These are phyloP conservation scores for Calonectria honghensis DNA, from an alignment of 2,329 filamentous ascomycete genomes.

Conservation along the genomic window DNA sequence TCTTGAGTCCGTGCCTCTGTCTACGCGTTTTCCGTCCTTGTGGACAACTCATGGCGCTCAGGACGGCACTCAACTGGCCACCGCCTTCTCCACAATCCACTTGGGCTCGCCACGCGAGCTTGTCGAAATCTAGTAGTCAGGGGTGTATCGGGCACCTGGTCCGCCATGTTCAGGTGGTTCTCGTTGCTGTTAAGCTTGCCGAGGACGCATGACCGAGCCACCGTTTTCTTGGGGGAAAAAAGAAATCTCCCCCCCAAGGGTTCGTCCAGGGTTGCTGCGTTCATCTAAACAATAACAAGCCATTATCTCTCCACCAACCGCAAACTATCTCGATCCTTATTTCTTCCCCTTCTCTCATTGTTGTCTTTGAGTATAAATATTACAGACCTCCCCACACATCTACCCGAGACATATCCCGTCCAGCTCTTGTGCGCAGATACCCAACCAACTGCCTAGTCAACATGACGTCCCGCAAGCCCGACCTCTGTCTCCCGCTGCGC, in stretches of 20 bases:
- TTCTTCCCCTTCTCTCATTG: not conserved
- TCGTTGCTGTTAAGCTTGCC: constrained; percentile 37
- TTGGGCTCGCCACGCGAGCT: constrained; percentile 49
- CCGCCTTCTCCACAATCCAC: constrained; percentile 52
- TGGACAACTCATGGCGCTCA: constrained; percentile 45
- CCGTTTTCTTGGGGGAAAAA: constrained; percentile 36
- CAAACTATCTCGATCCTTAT: not conserved
- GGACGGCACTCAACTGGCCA: constrained; percentile 50
- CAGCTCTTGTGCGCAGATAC: constrained; percentile 33
- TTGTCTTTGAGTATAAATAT: not conserved
- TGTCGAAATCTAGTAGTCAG: constrained; percentile 53
- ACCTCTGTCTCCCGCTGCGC: constrained; percentile 55
- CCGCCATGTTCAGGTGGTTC: constrained; percentile 46
- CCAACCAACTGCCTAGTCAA: constrained; percentile 39
- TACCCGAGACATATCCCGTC: constrained; percentile 16
- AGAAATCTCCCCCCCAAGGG: constrained; percentile 27
- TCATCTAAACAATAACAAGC: constrained; percentile 36
- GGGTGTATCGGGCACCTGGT: constrained; percentile 50
- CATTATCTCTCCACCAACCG: constrained; percentile 12
- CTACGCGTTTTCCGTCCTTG: constrained; percentile 52
- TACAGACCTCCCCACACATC: not conserved
- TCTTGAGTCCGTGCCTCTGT: constrained; percentile 41
- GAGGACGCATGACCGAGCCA: constrained; percentile 39
- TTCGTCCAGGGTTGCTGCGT: constrained; percentile 27
- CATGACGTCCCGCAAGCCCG: constrained; percentile 56